Evolutionary conservation across 805 yeast genomes (phyloP).

Genomic region (Wickerhamiella parazyma): DNA sequence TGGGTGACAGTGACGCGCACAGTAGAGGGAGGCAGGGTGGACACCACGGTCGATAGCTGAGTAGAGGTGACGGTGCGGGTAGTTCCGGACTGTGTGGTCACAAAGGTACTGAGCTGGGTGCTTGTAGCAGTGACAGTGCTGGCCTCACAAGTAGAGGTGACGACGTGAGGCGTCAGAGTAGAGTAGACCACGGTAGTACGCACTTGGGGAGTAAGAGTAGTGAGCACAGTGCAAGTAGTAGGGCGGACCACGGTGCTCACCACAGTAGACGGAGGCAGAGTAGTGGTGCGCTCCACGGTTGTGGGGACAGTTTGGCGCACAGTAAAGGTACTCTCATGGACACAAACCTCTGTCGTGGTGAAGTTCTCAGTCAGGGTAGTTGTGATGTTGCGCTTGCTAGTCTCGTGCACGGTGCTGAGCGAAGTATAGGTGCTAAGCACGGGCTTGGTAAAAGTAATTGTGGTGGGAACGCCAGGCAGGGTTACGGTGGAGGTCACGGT

Average conservation of each 20-base stretch:
- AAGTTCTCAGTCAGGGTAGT: background rate
- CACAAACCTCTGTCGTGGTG: background rate
- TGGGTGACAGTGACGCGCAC: background rate
- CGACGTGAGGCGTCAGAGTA: background rate
- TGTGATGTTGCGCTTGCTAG: background rate
- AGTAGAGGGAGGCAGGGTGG: slow-evolving; percentile 2
- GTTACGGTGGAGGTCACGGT: slow-evolving; percentile 2
- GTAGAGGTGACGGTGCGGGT: slow-evolving; percentile 1
- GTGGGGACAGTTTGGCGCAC: background rate
- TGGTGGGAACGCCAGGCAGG: background rate
- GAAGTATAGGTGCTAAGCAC: background rate
- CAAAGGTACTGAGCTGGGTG: slow-evolving; percentile 1
- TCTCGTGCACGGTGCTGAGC: background rate
- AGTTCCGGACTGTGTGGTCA: slow-evolving; percentile 3
- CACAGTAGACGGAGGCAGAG: background rate
- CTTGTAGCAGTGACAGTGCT: background rate
- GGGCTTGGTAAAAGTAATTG: background rate
- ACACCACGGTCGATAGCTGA: background rate
- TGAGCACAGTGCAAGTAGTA: slow-evolving; percentile 1
- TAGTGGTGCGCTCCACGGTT: background rate
- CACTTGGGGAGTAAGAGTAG: slow-evolving; percentile 2
- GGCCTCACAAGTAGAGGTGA: background rate
- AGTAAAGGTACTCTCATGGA: background rate
- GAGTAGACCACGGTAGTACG: background rate
- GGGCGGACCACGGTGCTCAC: no score